A percentile compares a stretch with the other conserved stretches of the same genome.
These are phyloP conservation scores for Rhypophila decipiens DNA, from an alignment of 495 filamentous ascomycete genomes.

Conservation along the genomic window DNA sequence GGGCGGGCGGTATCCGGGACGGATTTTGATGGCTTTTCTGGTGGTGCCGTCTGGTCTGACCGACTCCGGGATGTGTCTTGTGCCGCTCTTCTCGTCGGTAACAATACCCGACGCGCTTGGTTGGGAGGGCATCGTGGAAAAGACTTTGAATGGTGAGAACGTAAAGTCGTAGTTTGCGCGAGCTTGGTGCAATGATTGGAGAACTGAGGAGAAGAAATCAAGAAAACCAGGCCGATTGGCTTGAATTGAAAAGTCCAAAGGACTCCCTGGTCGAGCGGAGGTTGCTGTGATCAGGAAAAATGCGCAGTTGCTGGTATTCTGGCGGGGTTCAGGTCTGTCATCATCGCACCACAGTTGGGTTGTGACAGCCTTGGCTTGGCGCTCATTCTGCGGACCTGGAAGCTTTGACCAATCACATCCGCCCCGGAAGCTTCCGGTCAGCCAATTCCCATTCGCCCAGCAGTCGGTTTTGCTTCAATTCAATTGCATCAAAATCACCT, in stretches of 20 bases:
- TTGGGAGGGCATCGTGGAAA: conserved; percentile 43
- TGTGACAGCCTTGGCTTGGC: conserved; percentile 2
- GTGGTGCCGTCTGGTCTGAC: conserved; percentile 79
- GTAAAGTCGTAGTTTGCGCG: no score
- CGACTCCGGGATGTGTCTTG: conserved; percentile 84
- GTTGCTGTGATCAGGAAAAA: no score
- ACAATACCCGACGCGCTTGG: conserved; percentile 67
- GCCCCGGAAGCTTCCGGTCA: conserved; percentile 4
- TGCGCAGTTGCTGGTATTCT: background rate
- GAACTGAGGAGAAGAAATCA: no score
- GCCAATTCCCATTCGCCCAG: conserved; percentile 23
- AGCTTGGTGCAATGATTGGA: no score
- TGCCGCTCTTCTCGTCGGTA: conserved; percentile 61
- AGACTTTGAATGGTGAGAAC: no score
- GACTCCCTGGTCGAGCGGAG: no score
- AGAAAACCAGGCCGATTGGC: no score
- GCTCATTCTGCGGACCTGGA: background rate
- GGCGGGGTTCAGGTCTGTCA: no score
- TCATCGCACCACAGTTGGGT: no score
- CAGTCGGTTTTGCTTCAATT: conserved; percentile 21
- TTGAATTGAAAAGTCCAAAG: no score
- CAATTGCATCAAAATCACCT: conserved; percentile 16
- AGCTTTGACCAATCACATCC: conserved; percentile 36
- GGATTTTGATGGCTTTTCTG: conserved; percentile 84
- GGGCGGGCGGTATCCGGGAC: conserved; percentile 87